Conservation (phyloP, 306 rosid species). For the Lupinus albus region DNA sequence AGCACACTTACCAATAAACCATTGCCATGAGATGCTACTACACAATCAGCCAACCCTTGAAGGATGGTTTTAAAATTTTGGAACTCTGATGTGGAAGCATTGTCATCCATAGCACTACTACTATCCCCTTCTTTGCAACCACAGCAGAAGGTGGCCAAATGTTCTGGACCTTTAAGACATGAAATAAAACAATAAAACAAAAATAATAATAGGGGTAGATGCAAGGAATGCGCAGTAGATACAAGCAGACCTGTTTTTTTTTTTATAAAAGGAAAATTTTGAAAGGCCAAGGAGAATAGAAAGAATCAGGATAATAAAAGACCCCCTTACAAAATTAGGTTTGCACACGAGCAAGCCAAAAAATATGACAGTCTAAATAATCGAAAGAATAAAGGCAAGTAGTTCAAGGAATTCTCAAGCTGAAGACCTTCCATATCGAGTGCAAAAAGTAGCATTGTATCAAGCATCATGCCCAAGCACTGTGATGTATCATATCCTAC, state of each 20-base stretch:
- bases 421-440: conserved; percentile 1
- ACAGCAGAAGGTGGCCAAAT: conserved; percentile 64
- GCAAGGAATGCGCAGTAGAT: conserved; percentile 27
- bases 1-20: conserved; percentile 56
- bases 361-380: conserved; percentile 10
- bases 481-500: conserved; percentile 1
- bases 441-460: not conserved
- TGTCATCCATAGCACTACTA: conserved; percentile 44
- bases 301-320: not conserved
- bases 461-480: conserved; percentile 1
- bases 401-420: conserved; percentile 15
- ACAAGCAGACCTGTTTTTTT: not conserved
- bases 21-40: conserved; percentile 55
- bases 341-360: conserved; percentile 23
- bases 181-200: conserved; percentile 21
- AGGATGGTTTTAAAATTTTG: conserved; percentile 53
- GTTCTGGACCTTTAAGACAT: conserved; percentile 73
- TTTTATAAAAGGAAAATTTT: not conserved
- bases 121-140: conserved; percentile 57
- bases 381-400: conserved; percentile 14
- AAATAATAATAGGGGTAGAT: conserved; percentile 27
- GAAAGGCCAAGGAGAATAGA: not conserved
- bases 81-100: conserved; percentile 45
- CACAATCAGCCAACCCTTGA: conserved; percentile 76
- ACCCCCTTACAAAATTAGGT: conserved; percentile 8